These are phyloP conservation scores for Musa acuminata DNA, from an alignment of 176 grass and related monocot genomes.

Conservation along the genomic window DNA sequence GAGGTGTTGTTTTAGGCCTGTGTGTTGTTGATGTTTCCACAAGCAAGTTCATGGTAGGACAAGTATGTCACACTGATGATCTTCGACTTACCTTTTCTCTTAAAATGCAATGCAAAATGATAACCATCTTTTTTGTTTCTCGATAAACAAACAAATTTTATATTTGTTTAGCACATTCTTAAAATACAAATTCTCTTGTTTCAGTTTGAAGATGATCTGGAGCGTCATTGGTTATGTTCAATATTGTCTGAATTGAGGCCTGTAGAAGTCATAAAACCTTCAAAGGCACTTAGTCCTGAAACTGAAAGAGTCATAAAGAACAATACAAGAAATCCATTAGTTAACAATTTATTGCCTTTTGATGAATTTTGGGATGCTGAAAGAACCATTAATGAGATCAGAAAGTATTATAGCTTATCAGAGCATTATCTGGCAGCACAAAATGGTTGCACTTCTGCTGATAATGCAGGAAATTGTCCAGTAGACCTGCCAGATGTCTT, in stretches of 20 bases:
- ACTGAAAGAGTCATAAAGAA: slow-evolving; percentile 77
- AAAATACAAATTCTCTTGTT: slow-evolving; percentile 18
- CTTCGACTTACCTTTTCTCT: slow-evolving; percentile 21
- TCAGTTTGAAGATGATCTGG: slow-evolving; percentile 77
- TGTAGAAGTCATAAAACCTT: slow-evolving; percentile 83
- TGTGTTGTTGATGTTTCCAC: slow-evolving; percentile 93
- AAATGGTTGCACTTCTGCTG: slow-evolving; percentile 14
- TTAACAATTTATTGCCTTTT: slow-evolving; percentile 63
- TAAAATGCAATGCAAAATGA: not conserved
- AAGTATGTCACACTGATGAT: slow-evolving; percentile 42
- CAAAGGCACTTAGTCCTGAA: slow-evolving; percentile 54
- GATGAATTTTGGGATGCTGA: slow-evolving; percentile 78
- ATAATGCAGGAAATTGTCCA: slow-evolving; percentile 11
- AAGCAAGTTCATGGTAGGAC: slow-evolving; percentile 88
- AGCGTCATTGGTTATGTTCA: slow-evolving; percentile 68
- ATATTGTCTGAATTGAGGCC: slow-evolving; percentile 89
- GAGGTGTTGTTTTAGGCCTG: slow-evolving; percentile 49
- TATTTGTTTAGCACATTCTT: slow-evolving; percentile 17
- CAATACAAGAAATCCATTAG: slow-evolving; percentile 68
- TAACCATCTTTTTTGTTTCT: not conserved
- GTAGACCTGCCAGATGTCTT: slow-evolving; percentile 43
- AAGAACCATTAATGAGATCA: slow-evolving; percentile 52
- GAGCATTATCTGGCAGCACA: slow-evolving; percentile 11
- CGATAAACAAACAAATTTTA: not conserved
- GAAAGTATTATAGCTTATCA: slow-evolving; percentile 51